A percentile compares a stretch with the other conserved stretches of the same genome.
phyloP scores from a whole-genome alignment of 179 eudicot species.

The Corrigiola litoralis region DNA sequence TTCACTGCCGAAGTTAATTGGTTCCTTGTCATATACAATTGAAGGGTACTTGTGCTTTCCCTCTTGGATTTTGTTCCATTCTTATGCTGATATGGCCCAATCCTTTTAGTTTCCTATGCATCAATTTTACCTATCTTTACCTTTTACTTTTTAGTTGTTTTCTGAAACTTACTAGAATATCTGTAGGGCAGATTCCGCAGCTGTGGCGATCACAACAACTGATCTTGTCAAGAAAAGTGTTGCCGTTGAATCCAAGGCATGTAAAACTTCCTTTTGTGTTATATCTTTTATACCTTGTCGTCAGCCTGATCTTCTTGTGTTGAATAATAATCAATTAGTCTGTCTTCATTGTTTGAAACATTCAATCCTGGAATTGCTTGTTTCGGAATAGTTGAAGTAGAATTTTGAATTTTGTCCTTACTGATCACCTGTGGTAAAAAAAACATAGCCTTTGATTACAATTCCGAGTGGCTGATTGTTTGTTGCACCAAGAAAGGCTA shows the following conservation, averaged over 20 bases:
- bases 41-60: conserved; percentile 54
- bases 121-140: neutral
- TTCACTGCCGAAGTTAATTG: conserved; percentile 71
- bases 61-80: conserved; percentile 4
- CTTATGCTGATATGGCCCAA: neutral
- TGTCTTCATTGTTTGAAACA: no score
- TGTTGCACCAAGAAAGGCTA: no score
- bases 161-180: conserved; percentile 21
- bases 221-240: conserved; percentile 97
- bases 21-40: conserved; percentile 51
- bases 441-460: no score
- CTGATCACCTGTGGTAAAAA: no score
- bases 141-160: neutral
- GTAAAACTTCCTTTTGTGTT: neutral
- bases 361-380: no score
- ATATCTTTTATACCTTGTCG: neutral
- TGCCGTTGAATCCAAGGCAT: conserved; percentile 78
- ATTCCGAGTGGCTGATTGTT: no score
- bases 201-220: conserved; percentile 95
- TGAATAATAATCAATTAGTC: neutral
- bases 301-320: neutral
- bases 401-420: no score
- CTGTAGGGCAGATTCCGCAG: conserved; percentile 91
- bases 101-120: neutral
- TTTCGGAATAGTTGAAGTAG: no score